phyloP scores from a whole-genome alignment of 2,329 filamentous ascomycete species.

The Parascedosporium putredinis region DNA sequence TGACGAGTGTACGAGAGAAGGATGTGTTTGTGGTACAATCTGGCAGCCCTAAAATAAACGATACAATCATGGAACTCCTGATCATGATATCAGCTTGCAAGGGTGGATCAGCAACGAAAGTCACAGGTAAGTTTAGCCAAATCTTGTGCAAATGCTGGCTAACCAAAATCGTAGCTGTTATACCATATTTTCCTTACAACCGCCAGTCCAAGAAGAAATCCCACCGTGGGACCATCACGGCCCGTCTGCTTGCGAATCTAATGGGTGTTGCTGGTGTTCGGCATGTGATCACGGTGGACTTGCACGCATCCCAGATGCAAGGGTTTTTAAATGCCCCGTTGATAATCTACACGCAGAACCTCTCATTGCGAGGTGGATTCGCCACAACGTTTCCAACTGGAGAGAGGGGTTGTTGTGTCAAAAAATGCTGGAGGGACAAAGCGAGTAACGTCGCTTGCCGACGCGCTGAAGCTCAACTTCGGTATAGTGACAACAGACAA shows the following conservation, averaged over 20 bases:
- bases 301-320: constrained; percentile 98
- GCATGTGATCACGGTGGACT: constrained; percentile 93
- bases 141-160: not conserved
- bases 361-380: constrained; percentile 90
- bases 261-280: constrained; percentile 89
- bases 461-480: constrained; percentile 94
- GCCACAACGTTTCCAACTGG: constrained; percentile 79
- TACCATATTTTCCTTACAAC: constrained; percentile 97
- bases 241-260: constrained; percentile 92
- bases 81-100: constrained; percentile 99
- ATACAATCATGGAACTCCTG: constrained; percentile 97
- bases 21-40: constrained; percentile 99
- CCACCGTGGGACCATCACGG: constrained; percentile 90
- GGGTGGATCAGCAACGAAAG: constrained; percentile 89
- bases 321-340: constrained; percentile 97
- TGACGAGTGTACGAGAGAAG: constrained; percentile 81
- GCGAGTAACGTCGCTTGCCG: constrained; percentile 87
- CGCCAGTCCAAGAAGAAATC: constrained; percentile 99
- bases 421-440: constrained; percentile 98
- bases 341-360: constrained; percentile 97
- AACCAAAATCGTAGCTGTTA: constrained; percentile 48
- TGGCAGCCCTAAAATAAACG: constrained; percentile 90
- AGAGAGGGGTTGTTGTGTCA: constrained; percentile 89
- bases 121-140: constrained; percentile 60
- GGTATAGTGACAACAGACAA: constrained; percentile 87